Conservation (phyloP, 83 land plant genomes). For the Picea abies region DNA sequence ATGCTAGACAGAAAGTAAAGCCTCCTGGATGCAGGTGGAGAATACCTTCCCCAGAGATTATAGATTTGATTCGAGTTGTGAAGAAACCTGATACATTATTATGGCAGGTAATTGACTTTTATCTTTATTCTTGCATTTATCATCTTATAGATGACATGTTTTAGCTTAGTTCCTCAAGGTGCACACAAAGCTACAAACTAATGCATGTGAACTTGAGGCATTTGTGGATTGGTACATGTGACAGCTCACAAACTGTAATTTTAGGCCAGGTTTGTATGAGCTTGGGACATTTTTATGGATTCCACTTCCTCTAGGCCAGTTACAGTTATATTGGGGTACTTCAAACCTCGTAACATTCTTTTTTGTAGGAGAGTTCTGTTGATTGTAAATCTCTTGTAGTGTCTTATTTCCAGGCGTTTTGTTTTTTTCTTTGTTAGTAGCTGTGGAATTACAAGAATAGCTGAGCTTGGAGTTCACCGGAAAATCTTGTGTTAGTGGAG, state of each 20-base stretch:
- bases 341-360: too few species aligned
- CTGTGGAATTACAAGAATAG: background rate
- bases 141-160: background rate
- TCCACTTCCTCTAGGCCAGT: too few species aligned
- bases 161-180: background rate
- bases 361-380: background rate
- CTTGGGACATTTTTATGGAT: too few species aligned
- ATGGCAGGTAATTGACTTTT: slow-evolving; percentile 39
- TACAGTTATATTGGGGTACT: too few species aligned
- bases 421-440: background rate
- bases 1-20: slow-evolving; percentile 14
- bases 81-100: slow-evolving; percentile 41
- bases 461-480: background rate
- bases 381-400: background rate
- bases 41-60: slow-evolving; percentile 32
- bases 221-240: background rate
- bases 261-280: too few species aligned
- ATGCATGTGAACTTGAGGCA: background rate
- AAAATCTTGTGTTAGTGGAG: too few species aligned
- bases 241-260: too few species aligned
- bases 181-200: background rate
- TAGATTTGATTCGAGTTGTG: slow-evolving; percentile 27
- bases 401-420: background rate
- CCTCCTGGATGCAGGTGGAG: slow-evolving; percentile 47
- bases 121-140: background rate